Base-by-base conservation (phyloP, 2,329 filamentous ascomycete species). In the Microsporum audouinii region DNA sequence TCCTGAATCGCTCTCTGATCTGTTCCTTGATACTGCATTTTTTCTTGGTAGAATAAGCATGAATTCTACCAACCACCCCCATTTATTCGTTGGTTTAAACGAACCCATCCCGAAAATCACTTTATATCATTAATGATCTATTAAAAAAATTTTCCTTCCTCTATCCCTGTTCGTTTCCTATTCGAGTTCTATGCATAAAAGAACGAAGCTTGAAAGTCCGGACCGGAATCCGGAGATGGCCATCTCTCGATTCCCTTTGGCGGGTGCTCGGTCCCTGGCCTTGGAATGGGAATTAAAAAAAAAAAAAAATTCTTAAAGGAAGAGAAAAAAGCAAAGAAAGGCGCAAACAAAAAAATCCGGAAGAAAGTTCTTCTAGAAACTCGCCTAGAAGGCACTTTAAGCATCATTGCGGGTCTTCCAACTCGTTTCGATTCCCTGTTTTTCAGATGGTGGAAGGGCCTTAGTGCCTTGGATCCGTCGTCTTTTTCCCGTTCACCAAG, bases 361-460 rank as follows among this genome's bases (percentile, higher is more conserved):
- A 47, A 34, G 49, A 53, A 53, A 53, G 49, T 53, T 53, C 49
- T 53, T 53, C 49, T 53, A 34, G 49, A 53, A 53, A 29, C 29
- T 53, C 49, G 49, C 17, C 49, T 53, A 53, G 49, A 53, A 53
- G 49, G 17, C 49, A 53, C 49, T 53, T 53, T 53, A 53, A 53
- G 33, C 49, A 53, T 34, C 17, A 31, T 12, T n/a, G 49, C 31
- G 49, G 49, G 31, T 27, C 49, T 33, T 31, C 49, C 17, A 14
- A n/a, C 49, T 53, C 27, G 27, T 53, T 27, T 33, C 27, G 49
- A 14, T 53, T 31, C 49, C 49, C 43, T 47, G 43, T 47, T 47
- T 47, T 47, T 47, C n/a, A 47, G 43, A 6, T 47, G 23, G 43
- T 47, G n/a, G 17, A n/a, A 47, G 23, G 43, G 43, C 43, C 17